Base-by-base conservation (phyloP, 2,329 filamentous ascomycete genomes). In the Xylaria sp. region DNA sequence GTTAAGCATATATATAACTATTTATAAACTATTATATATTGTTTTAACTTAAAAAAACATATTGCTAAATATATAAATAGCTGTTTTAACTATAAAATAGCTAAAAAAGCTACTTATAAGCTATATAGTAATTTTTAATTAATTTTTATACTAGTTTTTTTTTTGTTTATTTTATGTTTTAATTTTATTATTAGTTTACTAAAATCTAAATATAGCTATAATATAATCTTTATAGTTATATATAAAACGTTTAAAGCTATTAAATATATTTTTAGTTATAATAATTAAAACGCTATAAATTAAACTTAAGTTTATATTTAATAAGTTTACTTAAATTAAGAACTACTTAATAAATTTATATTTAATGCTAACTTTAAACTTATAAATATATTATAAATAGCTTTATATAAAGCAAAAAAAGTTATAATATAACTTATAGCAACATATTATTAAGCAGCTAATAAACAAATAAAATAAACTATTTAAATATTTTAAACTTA, bases 161-260 rank as follows among this genome's bases (percentile, higher is more conserved):
- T 38, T 22, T 54, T 54, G 3, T 38, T 25, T 10, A 22, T 38
- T 13, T 20, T 54, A 10, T 54, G 9, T 25, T 38, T 54, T 20
- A 54, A 54, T 36, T 54, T 54, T 54, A 38, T 54, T 31, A 22
- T 54, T 15, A 25, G n/a, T 5, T 15, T 54, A 6, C 9, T 54
- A 38, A 25, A 38, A 13, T 38, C 11, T 11, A 11, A 3, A 38
- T 38, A 38, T 13, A 38, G 15, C 15, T 13, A 38, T 38, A 54
- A 54, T 54, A 38, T 5, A 13, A 39, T 54, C 9, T 38, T 54
- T 13, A 22, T 39, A 22, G 25, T 54, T 22, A 15, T 54, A 10
- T 54, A 54, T 54, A 54, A 54, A 54, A 38, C 9, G 2, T 54
- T 54, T 38, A 54, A 54, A 38, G 20, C 36, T 38, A 25, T 54